A percentile compares a stretch with the other conserved stretches of the same genome.
Conservation (phyloP, 805 yeast genomes). For the Ogataea ganodermae region DNA sequence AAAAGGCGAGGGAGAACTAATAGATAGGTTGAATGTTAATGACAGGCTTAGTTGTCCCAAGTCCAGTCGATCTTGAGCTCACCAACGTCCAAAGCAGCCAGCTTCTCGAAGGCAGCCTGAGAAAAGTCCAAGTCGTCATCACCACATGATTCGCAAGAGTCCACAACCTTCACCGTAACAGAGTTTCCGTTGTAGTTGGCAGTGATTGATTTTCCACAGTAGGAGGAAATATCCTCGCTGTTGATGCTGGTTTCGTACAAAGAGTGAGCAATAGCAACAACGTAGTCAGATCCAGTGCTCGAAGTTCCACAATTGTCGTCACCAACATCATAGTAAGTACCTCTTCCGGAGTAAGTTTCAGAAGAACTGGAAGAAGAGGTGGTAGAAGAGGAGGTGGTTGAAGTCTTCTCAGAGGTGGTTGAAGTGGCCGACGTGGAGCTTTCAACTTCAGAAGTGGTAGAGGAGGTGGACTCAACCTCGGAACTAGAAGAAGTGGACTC, state of each 20-base stretch:
- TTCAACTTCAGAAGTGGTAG: too few relatives aligned
- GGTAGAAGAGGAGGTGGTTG: background rate
- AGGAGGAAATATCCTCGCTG: conserved; percentile 35
- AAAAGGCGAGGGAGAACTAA: background rate
- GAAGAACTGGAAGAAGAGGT: conserved; percentile 10
- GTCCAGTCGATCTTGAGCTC: conserved; percentile 50
- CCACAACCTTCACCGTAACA: conserved; percentile 54
- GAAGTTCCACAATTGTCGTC: conserved; percentile 54
- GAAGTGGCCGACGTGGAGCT: background rate
- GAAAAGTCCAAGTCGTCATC: conserved; percentile 52
- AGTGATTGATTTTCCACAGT: conserved; percentile 53
- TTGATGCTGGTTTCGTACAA: conserved; percentile 36
- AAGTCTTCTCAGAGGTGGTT: background rate
- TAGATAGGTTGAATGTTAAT: background rate
- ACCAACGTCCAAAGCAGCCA: conserved; percentile 50
- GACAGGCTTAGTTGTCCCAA: conserved; percentile 30
- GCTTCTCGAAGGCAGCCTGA: conserved; percentile 49
- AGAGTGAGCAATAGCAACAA: conserved; percentile 51
- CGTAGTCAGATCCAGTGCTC: conserved; percentile 42
- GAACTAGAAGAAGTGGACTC: too few relatives aligned
- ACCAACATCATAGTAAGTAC: conserved; percentile 50
- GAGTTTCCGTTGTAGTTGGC: conserved; percentile 50
- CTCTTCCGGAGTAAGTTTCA: conserved; percentile 40
- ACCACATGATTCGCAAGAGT: conserved; percentile 52
- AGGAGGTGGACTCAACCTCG: too few relatives aligned